Evolutionary conservation across 345 rosid species (phyloP).

Genomic region (Corchorus olitorius): DNA sequence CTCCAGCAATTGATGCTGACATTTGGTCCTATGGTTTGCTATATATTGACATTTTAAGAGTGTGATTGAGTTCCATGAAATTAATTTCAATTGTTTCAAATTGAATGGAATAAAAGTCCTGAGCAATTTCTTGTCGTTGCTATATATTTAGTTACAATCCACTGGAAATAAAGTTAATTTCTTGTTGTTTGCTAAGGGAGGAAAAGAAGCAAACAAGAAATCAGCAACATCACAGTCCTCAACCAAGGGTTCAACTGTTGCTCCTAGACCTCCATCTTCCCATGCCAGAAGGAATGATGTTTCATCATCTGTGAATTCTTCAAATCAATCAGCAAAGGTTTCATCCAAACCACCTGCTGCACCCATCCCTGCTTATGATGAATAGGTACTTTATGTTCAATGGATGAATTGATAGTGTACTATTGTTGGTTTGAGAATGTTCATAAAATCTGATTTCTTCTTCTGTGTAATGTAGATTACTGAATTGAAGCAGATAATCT

Average conservation of each 20-base stretch:
- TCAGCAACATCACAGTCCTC: conserved; percentile 61
- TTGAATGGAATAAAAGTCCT: neutral
- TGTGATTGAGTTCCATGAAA: neutral
- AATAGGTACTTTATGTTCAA: conserved; percentile 50
- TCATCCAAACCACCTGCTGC: conserved; percentile 42
- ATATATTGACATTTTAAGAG: neutral
- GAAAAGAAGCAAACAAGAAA: conserved; percentile 81
- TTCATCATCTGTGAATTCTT: conserved; percentile 46
- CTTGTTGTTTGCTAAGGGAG: conserved; percentile 55
- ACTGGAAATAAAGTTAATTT: conserved; percentile 81
- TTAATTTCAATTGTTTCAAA: neutral
- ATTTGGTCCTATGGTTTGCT: neutral
- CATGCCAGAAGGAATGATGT: conserved; percentile 61
- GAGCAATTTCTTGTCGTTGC: neutral
- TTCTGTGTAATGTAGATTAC: conserved; percentile 62
- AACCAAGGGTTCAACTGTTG: conserved; percentile 53
- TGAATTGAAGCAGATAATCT: conserved; percentile 90
- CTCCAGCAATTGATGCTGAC: neutral
- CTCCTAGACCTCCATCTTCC: conserved; percentile 61
- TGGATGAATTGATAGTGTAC: neutral
- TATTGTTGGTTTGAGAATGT: neutral
- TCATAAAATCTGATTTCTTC: conserved; percentile 17
- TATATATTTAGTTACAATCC: conserved; percentile 68
- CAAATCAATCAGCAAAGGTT: conserved; percentile 53
- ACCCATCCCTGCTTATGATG: conserved; percentile 69